These are phyloP conservation scores for Phycomyces blakesleeanus DNA, from an alignment of 192 early-diverging fungal genomes.

Conservation along the genomic window DNA sequence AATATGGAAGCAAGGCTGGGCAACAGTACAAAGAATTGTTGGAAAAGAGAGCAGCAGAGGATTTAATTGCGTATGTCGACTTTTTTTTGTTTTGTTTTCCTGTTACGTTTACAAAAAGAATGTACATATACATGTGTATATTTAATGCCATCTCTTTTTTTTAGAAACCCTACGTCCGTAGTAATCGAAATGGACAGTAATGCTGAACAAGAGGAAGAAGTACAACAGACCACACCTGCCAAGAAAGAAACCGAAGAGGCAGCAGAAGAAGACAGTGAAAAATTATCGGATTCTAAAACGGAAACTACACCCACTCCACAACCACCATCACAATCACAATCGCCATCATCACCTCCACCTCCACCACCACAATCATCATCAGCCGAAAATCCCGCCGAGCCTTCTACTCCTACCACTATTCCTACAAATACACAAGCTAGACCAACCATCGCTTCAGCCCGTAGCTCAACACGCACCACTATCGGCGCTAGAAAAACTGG, in stretches of 20 bases:
- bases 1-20: conserved; percentile 75
- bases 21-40: conserved; percentile 83
- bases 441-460: conserved; percentile 21
- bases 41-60: conserved; percentile 68
- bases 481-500: conserved; percentile 33
- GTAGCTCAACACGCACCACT: conserved; percentile 21
- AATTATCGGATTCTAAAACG: neutral
- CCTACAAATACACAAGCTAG: too few relatives aligned
- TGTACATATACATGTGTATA: too few relatives aligned
- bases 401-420: conserved; percentile 10
- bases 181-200: conserved; percentile 19
- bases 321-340: too few relatives aligned
- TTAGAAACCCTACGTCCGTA: conserved; percentile 25
- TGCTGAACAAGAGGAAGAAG: neutral
- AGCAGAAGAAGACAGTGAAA: neutral
- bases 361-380: too few relatives aligned
- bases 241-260: neutral
- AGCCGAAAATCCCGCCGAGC: neutral
- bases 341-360: too few relatives aligned
- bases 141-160: too few relatives aligned
- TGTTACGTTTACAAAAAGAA: too few relatives aligned
- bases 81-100: neutral
- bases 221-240: neutral
- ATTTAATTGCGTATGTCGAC: conserved; percentile 37
- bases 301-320: too few relatives aligned